phyloP scores from a whole-genome alignment of 495 filamentous ascomycete genomes.

The Trichoderma virens region DNA sequence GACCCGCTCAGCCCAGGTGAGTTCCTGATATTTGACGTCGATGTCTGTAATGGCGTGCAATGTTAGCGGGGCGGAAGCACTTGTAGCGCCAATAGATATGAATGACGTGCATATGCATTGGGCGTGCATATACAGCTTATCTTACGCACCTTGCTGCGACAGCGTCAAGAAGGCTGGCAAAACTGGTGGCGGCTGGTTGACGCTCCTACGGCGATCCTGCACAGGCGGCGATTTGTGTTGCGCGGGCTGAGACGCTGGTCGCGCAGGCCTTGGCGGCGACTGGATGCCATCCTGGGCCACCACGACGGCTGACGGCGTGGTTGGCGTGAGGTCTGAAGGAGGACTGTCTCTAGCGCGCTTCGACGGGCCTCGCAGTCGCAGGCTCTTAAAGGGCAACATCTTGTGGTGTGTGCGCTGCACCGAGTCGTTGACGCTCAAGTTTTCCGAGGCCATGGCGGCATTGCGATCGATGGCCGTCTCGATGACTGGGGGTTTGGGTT shows the following conservation, averaged over 20 bases:
- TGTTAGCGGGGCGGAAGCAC: conserved; percentile 15
- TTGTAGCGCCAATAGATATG: not conserved
- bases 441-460: not conserved
- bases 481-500: not conserved
- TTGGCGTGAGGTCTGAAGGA: conserved; percentile 9
- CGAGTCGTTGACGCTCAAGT: not conserved
- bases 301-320: conserved; percentile 15
- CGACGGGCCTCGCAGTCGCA: conserved; percentile 12
- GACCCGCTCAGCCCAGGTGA: conserved; percentile 54
- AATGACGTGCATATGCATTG: not conserved
- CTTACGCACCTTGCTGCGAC: conserved; percentile 22
- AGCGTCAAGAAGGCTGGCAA: conserved; percentile 33
- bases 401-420: not conserved
- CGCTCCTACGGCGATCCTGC: conserved; percentile 3
- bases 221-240: not conserved
- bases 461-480: not conserved
- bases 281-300: conserved; percentile 16
- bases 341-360: conserved; percentile 17
- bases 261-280: conserved; percentile 4
- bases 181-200: conserved; percentile 10
- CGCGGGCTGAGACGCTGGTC: not conserved
- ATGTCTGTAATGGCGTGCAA: conserved; percentile 31
- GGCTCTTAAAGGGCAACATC: conserved; percentile 1
- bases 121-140: not conserved
- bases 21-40: conserved; percentile 48